phyloP scores from a whole-genome alignment of 2,329 filamentous ascomycete genomes.

The Tolypocladium ovalisporum region DNA sequence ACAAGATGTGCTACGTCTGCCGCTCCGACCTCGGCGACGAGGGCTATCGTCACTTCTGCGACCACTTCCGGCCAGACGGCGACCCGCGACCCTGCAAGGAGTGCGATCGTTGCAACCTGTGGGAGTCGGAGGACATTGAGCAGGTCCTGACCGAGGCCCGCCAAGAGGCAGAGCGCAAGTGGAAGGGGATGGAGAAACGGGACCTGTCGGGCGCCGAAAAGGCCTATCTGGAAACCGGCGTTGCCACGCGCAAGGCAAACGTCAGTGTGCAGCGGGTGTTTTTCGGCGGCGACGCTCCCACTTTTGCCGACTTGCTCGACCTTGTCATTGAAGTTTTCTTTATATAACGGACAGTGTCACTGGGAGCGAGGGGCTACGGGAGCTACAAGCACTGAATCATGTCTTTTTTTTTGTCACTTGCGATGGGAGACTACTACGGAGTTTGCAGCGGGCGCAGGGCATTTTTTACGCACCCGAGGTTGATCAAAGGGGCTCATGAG shows the following conservation, averaged over 20 bases:
- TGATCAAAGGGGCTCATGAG: neutral
- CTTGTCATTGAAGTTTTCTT: conserved; percentile 32
- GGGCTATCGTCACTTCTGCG: conserved; percentile 90
- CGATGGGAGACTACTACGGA: neutral
- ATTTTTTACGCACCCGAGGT: neutral
- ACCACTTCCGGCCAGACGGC: conserved; percentile 79
- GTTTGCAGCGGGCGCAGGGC: neutral
- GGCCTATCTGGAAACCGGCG: conserved; percentile 45
- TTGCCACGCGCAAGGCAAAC: conserved; percentile 18
- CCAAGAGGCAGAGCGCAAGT: conserved; percentile 59
- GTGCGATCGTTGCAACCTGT: conserved; percentile 72
- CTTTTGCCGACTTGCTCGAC: conserved; percentile 33
- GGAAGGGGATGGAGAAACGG: conserved; percentile 54
- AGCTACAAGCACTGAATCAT: neutral
- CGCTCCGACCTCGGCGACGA: conserved; percentile 63
- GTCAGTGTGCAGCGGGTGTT: conserved; percentile 21
- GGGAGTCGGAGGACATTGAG: conserved; percentile 65
- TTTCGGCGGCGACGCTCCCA: conserved; percentile 22
- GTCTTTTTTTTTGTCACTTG: no score
- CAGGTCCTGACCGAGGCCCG: conserved; percentile 57
- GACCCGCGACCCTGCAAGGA: conserved; percentile 61
- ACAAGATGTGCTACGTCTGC: conserved; percentile 97
- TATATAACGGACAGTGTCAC: conserved; percentile 14
- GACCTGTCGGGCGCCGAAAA: conserved; percentile 44
- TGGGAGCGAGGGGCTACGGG: neutral